Base-by-base conservation (phyloP, 2,329 filamentous ascomycete species). In the Fusarium kyushuense region DNA sequence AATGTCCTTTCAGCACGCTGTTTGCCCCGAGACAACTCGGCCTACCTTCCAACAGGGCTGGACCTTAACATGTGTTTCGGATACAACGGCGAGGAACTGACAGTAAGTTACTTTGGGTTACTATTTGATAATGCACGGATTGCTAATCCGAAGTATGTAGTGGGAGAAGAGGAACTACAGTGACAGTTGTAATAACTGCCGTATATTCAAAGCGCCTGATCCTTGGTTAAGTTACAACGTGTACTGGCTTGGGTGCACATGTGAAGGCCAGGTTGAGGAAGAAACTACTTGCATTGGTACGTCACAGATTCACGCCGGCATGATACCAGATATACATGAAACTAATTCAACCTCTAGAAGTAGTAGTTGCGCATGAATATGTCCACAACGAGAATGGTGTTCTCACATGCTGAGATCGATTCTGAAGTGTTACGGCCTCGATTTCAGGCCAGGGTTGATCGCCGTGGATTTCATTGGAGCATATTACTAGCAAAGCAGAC, bases 51-150 rank as follows among this genome's bases (percentile, higher is more conserved):
- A 0, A 40, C 60, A 1, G 7, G 21, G 1, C 1, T 63, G 9
- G 43, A 63, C 7, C 58, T 63, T 2, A 45, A 63, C 11, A 25
- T n/a, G 1, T 63, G 60, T 10, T 63, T 63, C 7, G 60, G 60
- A 7, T 63, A 63, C 5, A 32, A 63, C 9, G 58, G 43, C 0
- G 48, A 29, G 1, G n/a, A 33, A 3, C 30, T 63, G 6, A 63
- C 43, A 6, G 58, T 49, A 45, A 40, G 36, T 0, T 1, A 5
- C 0, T 2, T 21, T 2, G 6, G 3, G n/a, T n/a, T 25, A 1
- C 2, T 23, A 3, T 0, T 10, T 1, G 2, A 16, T 3, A 7
- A 13, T 3, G 4, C 9, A 17, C 4, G 5, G 16, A 12, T 3
- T 11, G 14, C 13, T 12, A 14, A 27, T 8, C 1, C 3, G 61